These are phyloP conservation scores for Mrakia hoshinonis DNA, from an alignment of 768 basidiomycete genomes.

Conservation along the genomic window DNA sequence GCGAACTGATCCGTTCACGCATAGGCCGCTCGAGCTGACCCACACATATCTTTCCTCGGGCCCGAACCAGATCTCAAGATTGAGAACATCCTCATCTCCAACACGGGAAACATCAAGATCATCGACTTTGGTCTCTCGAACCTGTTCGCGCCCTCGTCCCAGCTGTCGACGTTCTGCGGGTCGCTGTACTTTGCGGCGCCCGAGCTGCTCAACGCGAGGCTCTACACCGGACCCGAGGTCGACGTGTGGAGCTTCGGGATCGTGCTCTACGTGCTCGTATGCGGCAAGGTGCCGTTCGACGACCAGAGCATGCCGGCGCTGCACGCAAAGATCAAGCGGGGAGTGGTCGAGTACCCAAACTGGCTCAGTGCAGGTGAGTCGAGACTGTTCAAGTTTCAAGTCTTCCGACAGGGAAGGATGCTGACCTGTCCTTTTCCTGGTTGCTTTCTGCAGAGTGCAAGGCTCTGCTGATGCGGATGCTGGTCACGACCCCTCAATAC, in stretches of 20 bases:
- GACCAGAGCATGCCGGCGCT: constrained; percentile 99
- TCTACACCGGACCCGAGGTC: constrained; percentile 95
- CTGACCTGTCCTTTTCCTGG: constrained; percentile 1
- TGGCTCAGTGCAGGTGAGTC: constrained; percentile 84
- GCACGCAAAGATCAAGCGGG: constrained; percentile 97
- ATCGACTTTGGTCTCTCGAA: constrained; percentile 99
- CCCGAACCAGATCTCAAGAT: constrained; percentile 69
- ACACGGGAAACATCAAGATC: constrained; percentile 98
- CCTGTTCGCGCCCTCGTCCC: constrained; percentile 69
- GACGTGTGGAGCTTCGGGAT: constrained; percentile 99
- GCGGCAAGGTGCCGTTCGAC: constrained; percentile 97
- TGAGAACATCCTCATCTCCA: constrained; percentile 97
- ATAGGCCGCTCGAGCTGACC: not conserved
- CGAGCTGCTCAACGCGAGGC: constrained; percentile 89
- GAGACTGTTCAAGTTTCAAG: not conserved
- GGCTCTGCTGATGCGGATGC: constrained; percentile 82
- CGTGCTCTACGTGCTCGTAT: constrained; percentile 93
- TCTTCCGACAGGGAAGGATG: too few species aligned
- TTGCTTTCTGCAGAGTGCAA: constrained; percentile 68
- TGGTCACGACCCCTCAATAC: constrained; percentile 80
- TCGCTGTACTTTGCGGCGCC: constrained; percentile 98
- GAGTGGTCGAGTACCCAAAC: constrained; percentile 90
- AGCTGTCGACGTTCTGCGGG: constrained; percentile 92
- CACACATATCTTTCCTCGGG: not conserved
- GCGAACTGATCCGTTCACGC: not conserved